phyloP scores from a whole-genome alignment of 2,329 filamentous ascomycete genomes.

The Verticillium dahliae region DNA sequence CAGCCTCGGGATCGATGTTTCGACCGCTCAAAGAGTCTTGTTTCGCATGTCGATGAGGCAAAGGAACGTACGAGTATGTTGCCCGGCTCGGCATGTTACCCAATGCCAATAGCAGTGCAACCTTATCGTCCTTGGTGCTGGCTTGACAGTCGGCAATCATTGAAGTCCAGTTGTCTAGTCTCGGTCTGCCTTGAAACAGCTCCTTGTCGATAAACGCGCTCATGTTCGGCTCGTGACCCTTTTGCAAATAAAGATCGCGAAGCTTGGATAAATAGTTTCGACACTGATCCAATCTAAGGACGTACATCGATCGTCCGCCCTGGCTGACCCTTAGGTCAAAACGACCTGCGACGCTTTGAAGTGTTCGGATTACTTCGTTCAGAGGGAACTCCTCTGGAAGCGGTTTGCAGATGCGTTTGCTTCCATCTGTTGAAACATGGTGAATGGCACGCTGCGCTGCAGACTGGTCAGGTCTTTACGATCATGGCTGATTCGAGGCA shows the following conservation, averaged over 20 bases:
- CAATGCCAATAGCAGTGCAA: slow-evolving; percentile 33
- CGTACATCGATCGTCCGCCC: slow-evolving; percentile 31
- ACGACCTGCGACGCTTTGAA: slow-evolving; percentile 27
- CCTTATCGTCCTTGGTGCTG: slow-evolving; percentile 29
- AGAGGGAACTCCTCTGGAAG: slow-evolving; percentile 31
- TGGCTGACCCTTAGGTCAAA: slow-evolving; percentile 36
- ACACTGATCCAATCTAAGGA: slow-evolving; percentile 30
- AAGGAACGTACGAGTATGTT: slow-evolving; percentile 29
- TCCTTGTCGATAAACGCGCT: slow-evolving; percentile 35
- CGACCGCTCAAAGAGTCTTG: slow-evolving; percentile 15
- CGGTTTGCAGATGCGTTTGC: slow-evolving; percentile 27
- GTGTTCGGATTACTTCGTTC: slow-evolving; percentile 25
- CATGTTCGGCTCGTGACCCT: slow-evolving; percentile 28
- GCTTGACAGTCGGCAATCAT: slow-evolving; percentile 30
- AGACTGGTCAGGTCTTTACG: background rate
- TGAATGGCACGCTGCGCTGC: slow-evolving; percentile 34
- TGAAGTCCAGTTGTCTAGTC: slow-evolving; percentile 20
- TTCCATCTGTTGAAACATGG: slow-evolving; percentile 27
- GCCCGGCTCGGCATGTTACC: slow-evolving; percentile 39
- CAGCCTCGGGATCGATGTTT: slow-evolving; percentile 28
- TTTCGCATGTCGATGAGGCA: background rate
- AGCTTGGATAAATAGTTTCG: slow-evolving; percentile 30
- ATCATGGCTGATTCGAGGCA: no score
- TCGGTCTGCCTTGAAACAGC: slow-evolving; percentile 17
- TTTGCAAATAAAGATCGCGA: slow-evolving; percentile 24